Conservation (phyloP, 768 basidiomycete genomes). For the Myochromella boudieri region DNA sequence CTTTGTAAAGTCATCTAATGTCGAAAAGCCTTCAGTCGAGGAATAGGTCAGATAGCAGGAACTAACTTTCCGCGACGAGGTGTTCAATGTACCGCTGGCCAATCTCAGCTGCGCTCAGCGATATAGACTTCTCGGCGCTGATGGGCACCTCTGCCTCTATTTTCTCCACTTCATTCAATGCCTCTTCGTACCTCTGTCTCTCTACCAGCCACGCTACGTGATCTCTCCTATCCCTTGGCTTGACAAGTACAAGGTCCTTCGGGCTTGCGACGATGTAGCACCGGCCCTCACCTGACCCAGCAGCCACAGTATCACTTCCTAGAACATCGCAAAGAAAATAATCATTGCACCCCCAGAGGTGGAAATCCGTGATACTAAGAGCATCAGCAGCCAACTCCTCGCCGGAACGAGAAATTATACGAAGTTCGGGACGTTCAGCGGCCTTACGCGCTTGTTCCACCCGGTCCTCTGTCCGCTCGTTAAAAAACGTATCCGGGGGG, state of each 20-base stretch:
- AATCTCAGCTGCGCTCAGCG: constrained; percentile 63
- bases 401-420: constrained; percentile 85
- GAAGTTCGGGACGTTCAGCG: constrained; percentile 91
- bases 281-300: constrained; percentile 34
- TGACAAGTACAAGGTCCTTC: constrained; percentile 83
- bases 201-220: constrained; percentile 94
- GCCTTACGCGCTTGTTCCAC: constrained; percentile 76
- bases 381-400: constrained; percentile 89
- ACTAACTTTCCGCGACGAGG: constrained; percentile 76
- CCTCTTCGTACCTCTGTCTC: constrained; percentile 83
- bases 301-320: constrained; percentile 27
- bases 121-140: constrained; percentile 27
- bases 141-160: constrained; percentile 43
- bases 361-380: constrained; percentile 73
- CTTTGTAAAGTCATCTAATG: constrained; percentile 56
- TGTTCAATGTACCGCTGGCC: constrained; percentile 86
- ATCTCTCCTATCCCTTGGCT: constrained; percentile 83
- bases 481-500: constrained; percentile 70
- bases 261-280: constrained; percentile 88
- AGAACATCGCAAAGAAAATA: constrained; percentile 67
- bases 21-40: neutral
- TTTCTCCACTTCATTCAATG: constrained; percentile 76
- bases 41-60: neutral
- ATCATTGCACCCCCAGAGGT: constrained; percentile 90
- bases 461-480: constrained; percentile 74